Base-by-base conservation (phyloP, 768 basidiomycete species). In the Xerocomellus intermedius region DNA sequence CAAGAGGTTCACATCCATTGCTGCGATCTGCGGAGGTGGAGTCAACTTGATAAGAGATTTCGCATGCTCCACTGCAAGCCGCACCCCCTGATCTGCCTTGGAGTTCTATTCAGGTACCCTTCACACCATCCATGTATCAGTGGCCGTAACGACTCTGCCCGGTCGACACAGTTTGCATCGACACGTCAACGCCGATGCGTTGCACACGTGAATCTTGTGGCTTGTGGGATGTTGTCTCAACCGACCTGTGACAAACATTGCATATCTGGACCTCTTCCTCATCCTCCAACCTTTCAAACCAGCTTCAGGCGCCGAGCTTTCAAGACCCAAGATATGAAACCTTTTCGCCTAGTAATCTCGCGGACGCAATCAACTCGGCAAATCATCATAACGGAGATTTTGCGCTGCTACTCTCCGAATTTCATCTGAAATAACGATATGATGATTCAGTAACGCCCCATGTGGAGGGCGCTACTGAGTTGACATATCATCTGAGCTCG, bases 41-140 rank as follows among this genome's bases (percentile, higher is more conserved):
- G 42, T 48, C 5, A 38, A 5, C 39, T 17, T 33, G 46, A 63
- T 55, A 54, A 55, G 56, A 35, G 21, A n/a, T 21, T n/a, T 32
- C 33, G 8, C n/a, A n/a, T 22, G 26, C 59, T 42, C 46, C 21
- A 47, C 48, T 35, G 13, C 41, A 10, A 41, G 2, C 30, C 22
- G 32, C 48, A 37, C 26, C 37, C 14, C 50, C 7, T 43, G 57
- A 52, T 60, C 22, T 42, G 17, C 35, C 41, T 19, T 36, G 33
- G 39, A 10, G 41, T 41, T 42, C 43, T 44, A 8, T 33, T 33
- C 33, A 42, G 41, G 38, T 8, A 21, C 42, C 24, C 39, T 35
- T 35, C 35, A 48, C 28, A 37, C 5, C 39, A 42, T 50, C 37
- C 42, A 4, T 50, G n/a, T 46, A 44, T 50, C 28, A 28, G 9